phyloP scores from a whole-genome alignment of 345 rosid genomes.

The Boechera stricta region DNA sequence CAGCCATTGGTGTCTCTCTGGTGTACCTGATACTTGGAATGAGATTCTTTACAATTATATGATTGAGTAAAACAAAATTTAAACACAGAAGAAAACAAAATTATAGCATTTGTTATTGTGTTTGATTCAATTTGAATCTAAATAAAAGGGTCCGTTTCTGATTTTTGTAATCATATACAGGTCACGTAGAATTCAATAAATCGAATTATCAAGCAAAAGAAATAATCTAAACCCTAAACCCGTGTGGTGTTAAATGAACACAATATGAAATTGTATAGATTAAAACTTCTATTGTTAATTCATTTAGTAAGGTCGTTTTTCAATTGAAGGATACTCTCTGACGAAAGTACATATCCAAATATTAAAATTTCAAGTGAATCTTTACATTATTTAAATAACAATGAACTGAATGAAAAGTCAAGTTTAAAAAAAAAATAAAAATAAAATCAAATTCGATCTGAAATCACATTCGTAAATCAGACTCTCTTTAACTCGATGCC shows the following conservation, averaged over 20 bases:
- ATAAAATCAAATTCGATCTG: background rate
- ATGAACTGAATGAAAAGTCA: background rate
- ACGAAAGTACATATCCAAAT: background rate
- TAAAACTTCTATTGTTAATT: background rate
- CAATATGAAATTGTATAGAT: background rate
- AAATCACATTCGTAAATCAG: background rate
- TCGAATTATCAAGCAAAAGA: background rate
- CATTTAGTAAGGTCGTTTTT: background rate
- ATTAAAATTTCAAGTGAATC: background rate
- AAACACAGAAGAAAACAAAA: background rate
- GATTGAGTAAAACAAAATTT: background rate
- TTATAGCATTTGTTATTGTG: constrained; percentile 28
- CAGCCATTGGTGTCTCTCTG: constrained; percentile 94
- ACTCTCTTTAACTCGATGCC: background rate
- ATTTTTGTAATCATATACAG: background rate
- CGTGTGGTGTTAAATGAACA: background rate
- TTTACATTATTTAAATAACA: too few species aligned
- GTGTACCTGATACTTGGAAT: constrained; percentile 97
- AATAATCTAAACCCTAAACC: background rate
- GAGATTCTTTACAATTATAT: constrained; percentile 70
- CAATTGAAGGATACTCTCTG: background rate
- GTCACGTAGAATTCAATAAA: background rate
- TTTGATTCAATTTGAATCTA: constrained; percentile 22
- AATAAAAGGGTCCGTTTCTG: constrained; percentile 9
- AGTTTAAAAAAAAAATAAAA: too few species aligned